A percentile compares a stretch with the other conserved stretches of the same genome.
Conservation (phyloP, 1,139 yeast genomes). For the Hemisphaericaspora subhashii region DNA sequence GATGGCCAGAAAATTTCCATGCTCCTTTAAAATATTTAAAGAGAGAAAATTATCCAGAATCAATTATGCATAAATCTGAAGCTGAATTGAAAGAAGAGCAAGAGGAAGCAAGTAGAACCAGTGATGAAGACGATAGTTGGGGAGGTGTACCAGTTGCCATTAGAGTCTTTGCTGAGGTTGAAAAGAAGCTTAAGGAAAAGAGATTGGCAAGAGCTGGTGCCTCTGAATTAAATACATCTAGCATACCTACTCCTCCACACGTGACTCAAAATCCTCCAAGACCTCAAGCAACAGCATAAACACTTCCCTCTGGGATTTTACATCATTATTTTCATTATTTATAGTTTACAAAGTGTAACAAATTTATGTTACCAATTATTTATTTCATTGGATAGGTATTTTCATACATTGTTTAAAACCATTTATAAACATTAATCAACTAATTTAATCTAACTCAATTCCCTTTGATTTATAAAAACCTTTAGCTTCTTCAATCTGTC, state of each 20-base stretch:
- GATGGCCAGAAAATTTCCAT: conserved; percentile 82
- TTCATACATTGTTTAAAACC: background rate
- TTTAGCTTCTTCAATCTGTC: conserved; percentile 68
- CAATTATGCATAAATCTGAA: conserved; percentile 28
- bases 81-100: conserved; percentile 14
- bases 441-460: conserved; percentile 45
- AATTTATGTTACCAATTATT: background rate
- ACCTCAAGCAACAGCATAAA: background rate
- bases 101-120: conserved; percentile 17
- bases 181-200: conserved; percentile 57
- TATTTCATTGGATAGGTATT: background rate
- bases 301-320: background rate
- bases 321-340: background rate
- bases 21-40: conserved; percentile 53
- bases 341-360: background rate
- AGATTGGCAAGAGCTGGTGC: conserved; percentile 8
- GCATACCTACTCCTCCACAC: background rate
- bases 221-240: background rate
- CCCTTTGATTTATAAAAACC: conserved; percentile 58
- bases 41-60: conserved; percentile 35
- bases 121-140: conserved; percentile 48
- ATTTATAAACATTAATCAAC: background rate
- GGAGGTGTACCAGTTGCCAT: conserved; percentile 73
- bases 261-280: background rate
- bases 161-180: conserved; percentile 81